These are phyloP conservation scores for Metarhizium rileyi DNA, from an alignment of 2,329 filamentous ascomycete species.

Conservation along the genomic window DNA sequence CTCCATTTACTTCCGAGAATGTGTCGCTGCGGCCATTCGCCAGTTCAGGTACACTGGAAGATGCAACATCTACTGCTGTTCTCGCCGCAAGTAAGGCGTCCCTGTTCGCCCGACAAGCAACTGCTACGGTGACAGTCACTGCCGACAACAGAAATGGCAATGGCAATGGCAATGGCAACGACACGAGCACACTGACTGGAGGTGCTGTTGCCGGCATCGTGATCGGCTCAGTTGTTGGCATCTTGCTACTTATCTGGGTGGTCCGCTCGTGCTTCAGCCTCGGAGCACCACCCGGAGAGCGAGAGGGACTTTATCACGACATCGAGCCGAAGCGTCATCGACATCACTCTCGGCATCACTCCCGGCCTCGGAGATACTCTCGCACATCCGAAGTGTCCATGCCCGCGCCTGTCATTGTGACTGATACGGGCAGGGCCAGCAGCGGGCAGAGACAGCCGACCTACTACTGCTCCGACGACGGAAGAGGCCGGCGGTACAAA, in stretches of 20 bases:
- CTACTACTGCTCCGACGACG: not conserved
- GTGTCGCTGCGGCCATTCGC: not conserved
- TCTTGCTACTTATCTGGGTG: slow-evolving; percentile 37
- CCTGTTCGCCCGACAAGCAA: slow-evolving; percentile 1
- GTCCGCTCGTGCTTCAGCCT: slow-evolving; percentile 34
- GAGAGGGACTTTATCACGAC: slow-evolving; percentile 23
- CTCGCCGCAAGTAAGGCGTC: not conserved
- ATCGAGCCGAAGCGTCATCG: slow-evolving; percentile 15
- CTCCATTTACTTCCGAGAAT: not conserved
- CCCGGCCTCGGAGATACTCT: not conserved
- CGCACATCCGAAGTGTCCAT: not conserved
- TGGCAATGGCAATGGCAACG: slow-evolving; percentile 11
- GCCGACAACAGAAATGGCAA: slow-evolving; percentile 11
- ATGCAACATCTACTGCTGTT: not conserved
- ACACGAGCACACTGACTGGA: slow-evolving; percentile 26
- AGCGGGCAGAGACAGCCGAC: not conserved
- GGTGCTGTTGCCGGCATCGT: slow-evolving; percentile 44
- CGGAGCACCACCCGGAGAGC: slow-evolving; percentile 24
- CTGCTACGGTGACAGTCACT: slow-evolving; percentile 22
- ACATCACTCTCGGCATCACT: slow-evolving; percentile 13
- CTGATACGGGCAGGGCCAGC: not conserved
- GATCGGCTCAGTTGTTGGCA: slow-evolving; percentile 36
- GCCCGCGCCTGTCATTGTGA: not conserved
- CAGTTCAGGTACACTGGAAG: not conserved
- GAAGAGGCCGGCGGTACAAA: not conserved